Evolutionary conservation across 2,329 filamentous ascomycete genomes (phyloP).

Genomic region (Coniochaeta hoffmannii): DNA sequence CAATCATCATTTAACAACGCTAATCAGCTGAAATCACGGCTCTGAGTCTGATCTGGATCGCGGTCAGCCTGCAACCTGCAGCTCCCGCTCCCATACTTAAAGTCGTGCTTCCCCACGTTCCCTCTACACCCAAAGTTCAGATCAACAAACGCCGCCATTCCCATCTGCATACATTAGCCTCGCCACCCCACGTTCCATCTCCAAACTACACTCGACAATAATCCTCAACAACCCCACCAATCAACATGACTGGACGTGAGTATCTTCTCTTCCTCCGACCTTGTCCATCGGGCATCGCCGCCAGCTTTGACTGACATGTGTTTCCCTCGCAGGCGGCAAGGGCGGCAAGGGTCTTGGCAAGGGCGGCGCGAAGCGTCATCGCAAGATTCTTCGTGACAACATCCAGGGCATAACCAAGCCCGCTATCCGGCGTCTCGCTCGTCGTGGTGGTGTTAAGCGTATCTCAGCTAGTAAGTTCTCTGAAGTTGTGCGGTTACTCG

Average conservation of each 20-base stretch:
- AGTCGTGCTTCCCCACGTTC: slow-evolving; percentile 19
- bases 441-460: slow-evolving; percentile 99
- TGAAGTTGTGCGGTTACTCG: not conserved
- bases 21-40: not conserved
- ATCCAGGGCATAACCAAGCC: slow-evolving; percentile 99
- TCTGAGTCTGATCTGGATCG: slow-evolving; percentile 10
- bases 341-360: slow-evolving; percentile 98
- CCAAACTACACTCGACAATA: slow-evolving; percentile 22
- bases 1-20: not conserved
- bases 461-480: slow-evolving; percentile 76
- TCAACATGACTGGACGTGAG: slow-evolving; percentile 66
- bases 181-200: slow-evolving; percentile 11
- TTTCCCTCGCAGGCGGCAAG: slow-evolving; percentile 67
- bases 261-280: slow-evolving; percentile 4
- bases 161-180: slow-evolving; percentile 12
- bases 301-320: slow-evolving; percentile 31
- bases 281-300: too few species aligned
- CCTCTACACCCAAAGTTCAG: slow-evolving; percentile 7
- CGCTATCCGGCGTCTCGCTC: slow-evolving; percentile 94
- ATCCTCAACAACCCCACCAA: slow-evolving; percentile 15
- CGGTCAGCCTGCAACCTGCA: slow-evolving; percentile 8
- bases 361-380: slow-evolving; percentile 97
- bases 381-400: slow-evolving; percentile 99
- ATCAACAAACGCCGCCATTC: slow-evolving; percentile 3
- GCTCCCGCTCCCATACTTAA: slow-evolving; percentile 17